These are phyloP conservation scores for Globisporangium cystogenes DNA, from an alignment of 352 stramenopile species.

Conservation along the genomic window DNA sequence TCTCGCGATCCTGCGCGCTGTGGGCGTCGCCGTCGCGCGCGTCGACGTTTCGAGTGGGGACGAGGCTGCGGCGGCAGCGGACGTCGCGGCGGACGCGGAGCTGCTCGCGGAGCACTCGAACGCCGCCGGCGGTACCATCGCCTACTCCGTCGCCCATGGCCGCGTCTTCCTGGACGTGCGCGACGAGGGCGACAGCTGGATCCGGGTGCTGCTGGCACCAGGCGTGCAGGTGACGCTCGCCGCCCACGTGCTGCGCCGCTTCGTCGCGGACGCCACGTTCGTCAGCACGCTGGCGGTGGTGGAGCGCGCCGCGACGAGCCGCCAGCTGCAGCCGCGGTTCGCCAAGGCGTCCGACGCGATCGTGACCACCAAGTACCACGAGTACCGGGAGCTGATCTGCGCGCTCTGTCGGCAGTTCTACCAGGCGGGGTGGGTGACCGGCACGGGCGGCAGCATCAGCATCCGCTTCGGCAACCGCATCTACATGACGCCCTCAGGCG, in stretches of 20 bases:
- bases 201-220: conserved; percentile 39
- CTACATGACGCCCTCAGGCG: conserved; percentile 95
- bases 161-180: conserved; percentile 57
- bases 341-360: conserved; percentile 36
- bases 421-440: conserved; percentile 90
- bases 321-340: conserved; percentile 29
- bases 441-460: conserved; percentile 92
- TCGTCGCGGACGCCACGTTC: conserved; percentile 26
- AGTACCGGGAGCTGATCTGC: conserved; percentile 61
- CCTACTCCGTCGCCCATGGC: conserved; percentile 38
- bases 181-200: conserved; percentile 65
- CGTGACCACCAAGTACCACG: conserved; percentile 28
- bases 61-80: conserved; percentile 3
- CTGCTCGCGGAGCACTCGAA: conserved; percentile 49
- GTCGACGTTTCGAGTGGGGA: neutral
- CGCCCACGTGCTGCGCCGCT: conserved; percentile 30
- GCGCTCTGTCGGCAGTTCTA: conserved; percentile 77
- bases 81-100: conserved; percentile 14
- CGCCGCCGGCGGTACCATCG: conserved; percentile 3
- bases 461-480: conserved; percentile 91
- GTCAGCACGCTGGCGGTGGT: conserved; percentile 10
- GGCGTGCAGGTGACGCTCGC: conserved; percentile 29
- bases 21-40: conserved; percentile 33
- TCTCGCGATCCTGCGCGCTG: conserved; percentile 40
- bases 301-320: conserved; percentile 6